Percentiles rank a stretch among this genome's conserved stretches.
phyloP scores from a whole-genome alignment of 192 early-diverging fungal species.

The Funneliformis geosporum region DNA sequence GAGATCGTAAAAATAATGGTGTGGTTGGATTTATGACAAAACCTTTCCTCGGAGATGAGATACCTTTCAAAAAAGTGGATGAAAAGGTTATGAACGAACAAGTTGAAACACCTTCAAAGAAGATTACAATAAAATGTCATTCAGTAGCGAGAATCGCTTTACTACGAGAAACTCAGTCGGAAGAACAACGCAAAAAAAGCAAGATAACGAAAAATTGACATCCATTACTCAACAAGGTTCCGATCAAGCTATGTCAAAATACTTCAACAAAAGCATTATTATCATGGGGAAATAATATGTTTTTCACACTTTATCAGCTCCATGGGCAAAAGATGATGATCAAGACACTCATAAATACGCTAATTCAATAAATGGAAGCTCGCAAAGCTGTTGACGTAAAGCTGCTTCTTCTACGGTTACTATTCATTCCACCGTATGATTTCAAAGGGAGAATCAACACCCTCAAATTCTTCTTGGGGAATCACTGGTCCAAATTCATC shows the following conservation, averaged over 20 bases:
- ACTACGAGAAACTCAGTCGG: slow-evolving; percentile 48
- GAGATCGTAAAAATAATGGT: slow-evolving; percentile 42
- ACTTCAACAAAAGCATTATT: background rate
- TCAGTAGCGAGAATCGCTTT: slow-evolving; percentile 32
- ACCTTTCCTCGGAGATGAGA: slow-evolving; percentile 3
- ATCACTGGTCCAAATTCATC: slow-evolving; percentile 35
- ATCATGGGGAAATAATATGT: slow-evolving; percentile 22
- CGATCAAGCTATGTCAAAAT: background rate
- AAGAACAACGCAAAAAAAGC: slow-evolving; percentile 37
- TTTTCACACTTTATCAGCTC: slow-evolving; percentile 35
- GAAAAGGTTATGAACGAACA: background rate
- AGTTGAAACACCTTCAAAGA: background rate
- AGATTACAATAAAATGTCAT: background rate
- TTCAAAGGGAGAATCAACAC: slow-evolving; percentile 7
- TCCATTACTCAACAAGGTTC: background rate
- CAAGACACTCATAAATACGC: slow-evolving; percentile 41
- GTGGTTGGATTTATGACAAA: slow-evolving; percentile 25
- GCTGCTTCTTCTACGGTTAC: slow-evolving; percentile 29
- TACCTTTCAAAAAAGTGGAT: background rate
- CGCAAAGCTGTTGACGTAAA: slow-evolving; percentile 42
- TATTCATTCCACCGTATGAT: slow-evolving; percentile 23
- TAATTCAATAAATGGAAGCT: slow-evolving; percentile 66
- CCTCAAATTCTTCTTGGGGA: slow-evolving; percentile 44
- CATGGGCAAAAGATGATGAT: slow-evolving; percentile 43
- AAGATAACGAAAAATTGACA: slow-evolving; percentile 36